Base-by-base conservation (phyloP, 1,284 basidiomycete species). In the Apiotrichum akiyoshidainum region DNA sequence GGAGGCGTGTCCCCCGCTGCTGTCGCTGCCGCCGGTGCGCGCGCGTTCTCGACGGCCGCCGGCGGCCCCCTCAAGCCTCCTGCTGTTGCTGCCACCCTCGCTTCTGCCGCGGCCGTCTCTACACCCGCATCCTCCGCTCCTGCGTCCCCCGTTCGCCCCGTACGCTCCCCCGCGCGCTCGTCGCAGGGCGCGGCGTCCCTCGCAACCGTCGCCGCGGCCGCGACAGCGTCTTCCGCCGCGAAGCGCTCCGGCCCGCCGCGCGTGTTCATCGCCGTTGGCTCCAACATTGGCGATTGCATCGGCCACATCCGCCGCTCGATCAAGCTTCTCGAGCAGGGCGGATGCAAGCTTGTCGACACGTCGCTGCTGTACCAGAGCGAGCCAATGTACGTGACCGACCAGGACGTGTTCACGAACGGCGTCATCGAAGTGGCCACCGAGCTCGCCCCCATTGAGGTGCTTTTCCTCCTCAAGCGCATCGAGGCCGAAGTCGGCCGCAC, bases 331-430 rank as follows among this genome's bases (percentile, higher is more conserved):
- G 48, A 58, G 39, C 42, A 55, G 6, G 60, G 57, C 8, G 70
- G 70, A 9, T 63, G 86, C 5, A 72, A 69, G 16, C 79, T 94
- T 16, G 78, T 88, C 31, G 83, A 90, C 65, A 94, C 92, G 0
- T 93, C 91, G 71, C 92, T 94, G 77, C 77, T 99, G 78, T 99
- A 99, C 74, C 89, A 97, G 78, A 94, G 89, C 19, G 82, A 87
- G 21, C 92, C 96, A 0, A 98, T 98, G 96, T 99, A 99, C 76
- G 86, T 95, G 26, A 84, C 84, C 17, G 87, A 96, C 63, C 95
- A 99, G 75, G 89, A 89, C 26, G 78, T 81, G 34, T 99, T 99
- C 77, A 83, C 90, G 62, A 99, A 99, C 71, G 90, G 90, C 58
- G 92, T 89, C 11, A 89, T 93, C 65, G 81, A 92, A 76, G 91